Evolutionary conservation across 495 filamentous ascomycete species (phyloP).

Genomic region (Pyrenula massariospora): DNA sequence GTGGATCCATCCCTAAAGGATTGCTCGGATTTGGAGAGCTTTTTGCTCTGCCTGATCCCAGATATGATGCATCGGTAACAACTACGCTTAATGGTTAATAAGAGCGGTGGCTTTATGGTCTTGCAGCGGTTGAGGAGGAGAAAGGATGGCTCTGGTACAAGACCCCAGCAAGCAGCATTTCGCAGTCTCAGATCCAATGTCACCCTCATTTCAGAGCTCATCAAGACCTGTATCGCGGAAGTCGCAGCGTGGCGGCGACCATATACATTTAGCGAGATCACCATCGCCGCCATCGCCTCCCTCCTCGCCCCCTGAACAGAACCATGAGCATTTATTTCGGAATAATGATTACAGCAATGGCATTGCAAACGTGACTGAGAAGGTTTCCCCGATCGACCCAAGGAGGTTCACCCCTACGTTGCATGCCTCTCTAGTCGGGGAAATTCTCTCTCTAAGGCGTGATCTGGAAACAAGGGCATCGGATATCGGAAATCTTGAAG

Average conservation of each 20-base stretch:
- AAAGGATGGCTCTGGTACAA: not conserved
- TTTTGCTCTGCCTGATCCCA: not conserved
- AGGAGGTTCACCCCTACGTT: slow-evolving; percentile 89
- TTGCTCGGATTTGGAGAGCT: not conserved
- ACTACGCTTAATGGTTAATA: not conserved
- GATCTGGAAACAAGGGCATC: slow-evolving; percentile 82
- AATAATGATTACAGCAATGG: slow-evolving; percentile 33
- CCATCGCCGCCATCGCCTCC: not conserved
- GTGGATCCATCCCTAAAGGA: not conserved
- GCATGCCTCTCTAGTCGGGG: slow-evolving; percentile 87
- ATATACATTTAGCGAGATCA: not conserved
- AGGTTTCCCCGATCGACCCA: slow-evolving; percentile 70
- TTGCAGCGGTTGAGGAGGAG: not conserved
- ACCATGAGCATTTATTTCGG: slow-evolving; percentile 8
- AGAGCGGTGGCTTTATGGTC: not conserved
- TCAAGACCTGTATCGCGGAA: not conserved
- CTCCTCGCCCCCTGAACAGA: slow-evolving; percentile 34
- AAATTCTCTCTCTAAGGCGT: slow-evolving; percentile 76
- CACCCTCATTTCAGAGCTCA: not conserved
- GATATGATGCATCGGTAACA: not conserved
- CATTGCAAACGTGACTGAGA: slow-evolving; percentile 48
- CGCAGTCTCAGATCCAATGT: not conserved
- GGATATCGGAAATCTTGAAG: slow-evolving; percentile 74
- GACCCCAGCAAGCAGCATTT: not conserved
- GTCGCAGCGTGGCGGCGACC: not conserved